phyloP scores from a whole-genome alignment of 2,329 filamentous ascomycete species.

The Ascochyta clinopodiicola region DNA sequence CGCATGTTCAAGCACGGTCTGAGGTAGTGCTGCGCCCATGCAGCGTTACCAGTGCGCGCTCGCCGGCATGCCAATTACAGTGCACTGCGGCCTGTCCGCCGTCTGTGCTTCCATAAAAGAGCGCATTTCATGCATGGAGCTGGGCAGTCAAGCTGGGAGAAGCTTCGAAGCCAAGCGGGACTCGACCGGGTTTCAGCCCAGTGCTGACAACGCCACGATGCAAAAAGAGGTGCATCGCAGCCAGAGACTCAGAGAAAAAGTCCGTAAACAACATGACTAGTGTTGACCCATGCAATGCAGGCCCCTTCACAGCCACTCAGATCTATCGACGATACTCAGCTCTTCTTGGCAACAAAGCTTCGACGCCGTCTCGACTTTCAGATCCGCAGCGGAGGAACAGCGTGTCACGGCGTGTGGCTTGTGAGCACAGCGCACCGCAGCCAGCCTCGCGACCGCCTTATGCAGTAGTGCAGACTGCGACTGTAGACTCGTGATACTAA shows the following conservation, averaged over 20 bases:
- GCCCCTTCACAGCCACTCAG: slow-evolving; percentile 14
- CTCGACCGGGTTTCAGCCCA: slow-evolving; percentile 12
- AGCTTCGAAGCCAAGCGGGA: slow-evolving; percentile 21
- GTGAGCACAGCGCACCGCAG: slow-evolving; percentile 1
- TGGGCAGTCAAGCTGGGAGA: slow-evolving; percentile 16
- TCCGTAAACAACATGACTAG: slow-evolving; percentile 6
- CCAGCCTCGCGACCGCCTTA: slow-evolving; percentile 3
- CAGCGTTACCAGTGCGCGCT: slow-evolving; percentile 4
- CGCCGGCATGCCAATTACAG: slow-evolving; percentile 2
- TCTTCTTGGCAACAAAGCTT: slow-evolving; percentile 13
- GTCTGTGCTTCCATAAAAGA: background rate
- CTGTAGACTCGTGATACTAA: slow-evolving; percentile 5
- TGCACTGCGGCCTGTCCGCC: background rate
- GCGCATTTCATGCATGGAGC: slow-evolving; percentile 1
- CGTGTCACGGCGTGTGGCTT: slow-evolving; percentile 2
- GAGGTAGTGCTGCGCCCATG: slow-evolving; percentile 10
- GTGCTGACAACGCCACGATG: slow-evolving; percentile 6
- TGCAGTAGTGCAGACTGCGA: slow-evolving; percentile 4
- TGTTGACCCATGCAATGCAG: background rate
- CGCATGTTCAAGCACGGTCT: slow-evolving; percentile 1
- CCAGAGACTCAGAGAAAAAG: slow-evolving; percentile 1
- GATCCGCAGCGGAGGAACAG: slow-evolving; percentile 1
- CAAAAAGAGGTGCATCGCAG: slow-evolving; percentile 4
- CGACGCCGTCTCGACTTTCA: slow-evolving; percentile 1
- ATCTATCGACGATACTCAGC: slow-evolving; percentile 4